Conservation (phyloP, 345 rosid genomes). For the Brassica nigra region DNA sequence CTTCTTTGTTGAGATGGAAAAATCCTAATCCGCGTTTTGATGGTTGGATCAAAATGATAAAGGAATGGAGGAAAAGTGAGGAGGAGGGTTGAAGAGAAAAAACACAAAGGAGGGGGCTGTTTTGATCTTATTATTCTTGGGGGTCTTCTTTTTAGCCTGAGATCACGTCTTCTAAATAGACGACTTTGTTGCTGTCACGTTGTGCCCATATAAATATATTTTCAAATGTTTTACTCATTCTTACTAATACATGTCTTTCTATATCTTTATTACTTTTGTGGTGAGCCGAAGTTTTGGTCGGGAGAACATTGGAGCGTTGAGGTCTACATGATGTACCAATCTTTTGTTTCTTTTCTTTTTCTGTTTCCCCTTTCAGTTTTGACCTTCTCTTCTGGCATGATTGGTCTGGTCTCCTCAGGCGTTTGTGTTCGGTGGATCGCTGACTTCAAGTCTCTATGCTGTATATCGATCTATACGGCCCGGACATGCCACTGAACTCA, state of each 20-base stretch:
- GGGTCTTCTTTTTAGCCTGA: conserved; percentile 13
- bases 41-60: conserved; percentile 10
- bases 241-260: not conserved
- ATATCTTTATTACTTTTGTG: conserved; percentile 4
- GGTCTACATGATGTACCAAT: conserved; percentile 24
- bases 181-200: conserved; percentile 38
- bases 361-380: not conserved
- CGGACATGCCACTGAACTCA: not conserved
- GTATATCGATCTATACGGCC: not conserved
- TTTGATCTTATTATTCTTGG: not conserved
- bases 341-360: not conserved
- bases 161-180: conserved; percentile 28
- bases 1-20: not conserved
- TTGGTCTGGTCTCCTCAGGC: not conserved
- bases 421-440: not conserved
- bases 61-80: not conserved
- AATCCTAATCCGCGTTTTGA: not conserved
- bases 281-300: conserved; percentile 20
- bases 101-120: not conserved
- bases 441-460: conserved; percentile 1
- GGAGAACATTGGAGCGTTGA: conserved; percentile 23
- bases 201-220: conserved; percentile 7
- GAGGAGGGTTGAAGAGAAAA: not conserved
- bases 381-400: conserved; percentile 1
- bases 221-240: conserved; percentile 12